Evolutionary conservation across 2,329 filamentous ascomycete species (phyloP).

Genomic region (Coleophoma crateriformis): DNA sequence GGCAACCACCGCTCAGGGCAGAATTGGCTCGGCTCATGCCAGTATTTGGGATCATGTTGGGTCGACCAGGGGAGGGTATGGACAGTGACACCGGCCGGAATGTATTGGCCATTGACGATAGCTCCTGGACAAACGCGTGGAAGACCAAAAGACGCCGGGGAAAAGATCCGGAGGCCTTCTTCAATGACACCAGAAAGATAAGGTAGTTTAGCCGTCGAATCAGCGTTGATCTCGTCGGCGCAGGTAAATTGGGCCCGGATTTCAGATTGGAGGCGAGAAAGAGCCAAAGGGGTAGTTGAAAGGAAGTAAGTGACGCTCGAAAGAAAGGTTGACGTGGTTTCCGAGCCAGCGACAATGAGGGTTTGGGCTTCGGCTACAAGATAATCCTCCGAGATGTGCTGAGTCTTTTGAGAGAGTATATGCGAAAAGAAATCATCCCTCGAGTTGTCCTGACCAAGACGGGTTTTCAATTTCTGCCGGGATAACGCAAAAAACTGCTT

Average conservation of each 20-base stretch:
- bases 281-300: slow-evolving; percentile 9
- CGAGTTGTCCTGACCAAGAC: too few relatives aligned
- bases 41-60: neutral
- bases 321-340: slow-evolving; percentile 32
- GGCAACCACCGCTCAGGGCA: slow-evolving; percentile 1
- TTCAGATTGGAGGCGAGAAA: slow-evolving; percentile 33
- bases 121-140: neutral
- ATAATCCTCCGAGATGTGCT: neutral
- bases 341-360: slow-evolving; percentile 27
- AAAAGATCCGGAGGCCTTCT: neutral
- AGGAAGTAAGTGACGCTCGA: slow-evolving; percentile 25
- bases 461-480: too few relatives aligned
- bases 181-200: slow-evolving; percentile 1
- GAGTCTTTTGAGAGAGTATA: neutral
- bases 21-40: neutral
- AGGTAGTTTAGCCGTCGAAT: neutral
- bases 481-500: too few relatives aligned
- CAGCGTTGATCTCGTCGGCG: slow-evolving; percentile 5
- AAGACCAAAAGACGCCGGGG: neutral
- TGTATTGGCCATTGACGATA: neutral
- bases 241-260: slow-evolving; percentile 31
- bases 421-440: neutral
- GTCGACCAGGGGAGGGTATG: neutral
- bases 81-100: neutral
- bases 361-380: neutral